These are phyloP conservation scores for Caloboletus firmus DNA, from an alignment of 1,284 basidiomycete genomes.

Conservation along the genomic window DNA sequence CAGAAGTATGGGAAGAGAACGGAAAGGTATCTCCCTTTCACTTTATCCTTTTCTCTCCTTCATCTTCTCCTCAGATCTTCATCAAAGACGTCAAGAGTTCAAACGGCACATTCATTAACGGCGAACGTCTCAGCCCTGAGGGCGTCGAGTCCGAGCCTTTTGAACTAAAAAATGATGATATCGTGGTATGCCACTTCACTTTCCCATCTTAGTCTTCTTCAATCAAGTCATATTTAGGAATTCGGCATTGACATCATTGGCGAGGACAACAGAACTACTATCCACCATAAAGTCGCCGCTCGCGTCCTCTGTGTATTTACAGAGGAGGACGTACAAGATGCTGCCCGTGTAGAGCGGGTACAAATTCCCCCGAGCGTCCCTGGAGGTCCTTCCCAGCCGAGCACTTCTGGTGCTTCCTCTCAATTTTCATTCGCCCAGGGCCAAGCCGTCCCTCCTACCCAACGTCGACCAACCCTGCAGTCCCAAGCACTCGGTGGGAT, in stretches of 20 bases:
- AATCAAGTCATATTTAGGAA: conserved; percentile 59
- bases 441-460: conserved; percentile 38
- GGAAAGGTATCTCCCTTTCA: conserved; percentile 61
- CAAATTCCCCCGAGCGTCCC: conserved; percentile 24
- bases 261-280: conserved; percentile 97
- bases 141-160: conserved; percentile 91
- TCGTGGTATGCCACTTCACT: conserved; percentile 58
- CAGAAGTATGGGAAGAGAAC: conserved; percentile 95
- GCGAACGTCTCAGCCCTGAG: conserved; percentile 88
- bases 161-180: conserved; percentile 93
- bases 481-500: conserved; percentile 62
- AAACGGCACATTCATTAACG: conserved; percentile 98
- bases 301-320: conserved; percentile 88
- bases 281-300: conserved; percentile 98
- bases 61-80: conserved; percentile 64
- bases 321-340: conserved; percentile 79
- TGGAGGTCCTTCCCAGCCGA: conserved; percentile 30
- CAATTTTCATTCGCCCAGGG: conserved; percentile 40
- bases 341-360: conserved; percentile 61
- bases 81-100: conserved; percentile 99
- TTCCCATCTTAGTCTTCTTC: neutral
- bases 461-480: conserved; percentile 56
- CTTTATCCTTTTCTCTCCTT: neutral
- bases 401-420: conserved; percentile 29
- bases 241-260: conserved; percentile 99